A percentile compares a stretch with the other conserved stretches of the same genome.
Conservation (phyloP, 805 yeast genomes). For the Pichia heedii region DNA sequence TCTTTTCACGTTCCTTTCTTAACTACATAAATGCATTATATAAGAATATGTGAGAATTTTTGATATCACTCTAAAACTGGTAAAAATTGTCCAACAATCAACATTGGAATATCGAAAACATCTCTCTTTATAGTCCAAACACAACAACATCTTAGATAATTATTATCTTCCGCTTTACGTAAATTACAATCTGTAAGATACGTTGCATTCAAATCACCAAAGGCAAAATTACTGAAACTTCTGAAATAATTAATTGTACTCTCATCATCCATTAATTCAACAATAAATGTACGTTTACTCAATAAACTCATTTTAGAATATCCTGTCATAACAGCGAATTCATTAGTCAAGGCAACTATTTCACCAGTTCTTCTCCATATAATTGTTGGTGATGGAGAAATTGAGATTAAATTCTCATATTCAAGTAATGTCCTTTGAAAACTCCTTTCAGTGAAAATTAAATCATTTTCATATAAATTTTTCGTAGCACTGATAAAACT, state of each 20-base stretch:
- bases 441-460: conserved; percentile 51
- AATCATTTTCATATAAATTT: conserved; percentile 60
- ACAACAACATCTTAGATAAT: conserved; percentile 52
- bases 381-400: conserved; percentile 70
- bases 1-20: too few species aligned
- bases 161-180: conserved; percentile 30
- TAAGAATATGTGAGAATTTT: too few species aligned
- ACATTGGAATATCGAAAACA: conserved; percentile 75
- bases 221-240: conserved; percentile 62
- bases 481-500: conserved; percentile 71
- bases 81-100: conserved; percentile 72
- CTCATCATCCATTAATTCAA: conserved; percentile 77
- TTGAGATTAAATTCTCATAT: conserved; percentile 42
- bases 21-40: too few species aligned
- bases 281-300: conserved; percentile 55
- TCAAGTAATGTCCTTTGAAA: conserved; percentile 52
- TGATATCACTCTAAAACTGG: conserved; percentile 43
- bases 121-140: conserved; percentile 84
- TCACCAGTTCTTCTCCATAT: conserved; percentile 86
- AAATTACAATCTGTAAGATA: conserved; percentile 43
- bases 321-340: conserved; percentile 62
- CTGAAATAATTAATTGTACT: conserved; percentile 65
- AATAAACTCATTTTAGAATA: conserved; percentile 49
- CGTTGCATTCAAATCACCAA: conserved; percentile 51
- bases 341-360: conserved; percentile 69